Percentiles rank a stretch among this genome's conserved stretches.
These are phyloP conservation scores for Serendipita sp. DNA, from an alignment of 768 basidiomycete species.

Conservation along the genomic window DNA sequence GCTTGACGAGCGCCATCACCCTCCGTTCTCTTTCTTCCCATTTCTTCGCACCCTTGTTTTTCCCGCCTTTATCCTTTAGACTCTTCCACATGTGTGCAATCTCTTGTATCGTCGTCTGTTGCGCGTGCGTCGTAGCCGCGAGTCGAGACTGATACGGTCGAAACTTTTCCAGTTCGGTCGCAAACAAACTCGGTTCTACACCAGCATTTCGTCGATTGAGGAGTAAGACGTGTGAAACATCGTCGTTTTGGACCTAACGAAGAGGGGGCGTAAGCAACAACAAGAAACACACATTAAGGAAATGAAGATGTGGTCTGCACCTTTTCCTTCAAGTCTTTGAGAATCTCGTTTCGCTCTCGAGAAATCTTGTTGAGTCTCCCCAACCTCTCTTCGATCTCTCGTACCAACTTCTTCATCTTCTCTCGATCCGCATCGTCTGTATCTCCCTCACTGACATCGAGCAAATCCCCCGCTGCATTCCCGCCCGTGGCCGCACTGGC, in stretches of 20 bases:
- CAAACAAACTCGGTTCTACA: constrained; percentile 78
- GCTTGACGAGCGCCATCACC: constrained; percentile 55
- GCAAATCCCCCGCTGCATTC: constrained; percentile 25
- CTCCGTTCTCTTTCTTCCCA: constrained; percentile 71
- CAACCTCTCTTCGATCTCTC: constrained; percentile 64
- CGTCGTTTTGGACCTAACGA: constrained; percentile 76
- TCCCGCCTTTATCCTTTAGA: constrained; percentile 51
- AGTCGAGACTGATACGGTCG: constrained; percentile 77
- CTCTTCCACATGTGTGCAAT: constrained; percentile 55
- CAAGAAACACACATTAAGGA: background rate
- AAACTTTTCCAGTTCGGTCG: constrained; percentile 91
- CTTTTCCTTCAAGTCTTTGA: constrained; percentile 95
- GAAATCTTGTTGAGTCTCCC: constrained; percentile 67
- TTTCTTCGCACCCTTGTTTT: constrained; percentile 58
- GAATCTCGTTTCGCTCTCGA: constrained; percentile 60
- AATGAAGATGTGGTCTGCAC: constrained; percentile 23
- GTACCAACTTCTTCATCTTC: constrained; percentile 49
- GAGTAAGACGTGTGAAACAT: constrained; percentile 86
- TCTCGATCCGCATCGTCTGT: constrained; percentile 47
- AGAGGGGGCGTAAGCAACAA: background rate
- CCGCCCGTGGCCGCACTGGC: constrained; percentile 15
- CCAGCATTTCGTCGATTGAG: constrained; percentile 74
- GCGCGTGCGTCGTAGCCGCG: constrained; percentile 58
- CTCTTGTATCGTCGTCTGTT: constrained; percentile 59
- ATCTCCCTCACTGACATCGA: constrained; percentile 42